These are phyloP conservation scores for Rosa rugosa DNA, from an alignment of 306 rosid species.

Conservation along the genomic window DNA sequence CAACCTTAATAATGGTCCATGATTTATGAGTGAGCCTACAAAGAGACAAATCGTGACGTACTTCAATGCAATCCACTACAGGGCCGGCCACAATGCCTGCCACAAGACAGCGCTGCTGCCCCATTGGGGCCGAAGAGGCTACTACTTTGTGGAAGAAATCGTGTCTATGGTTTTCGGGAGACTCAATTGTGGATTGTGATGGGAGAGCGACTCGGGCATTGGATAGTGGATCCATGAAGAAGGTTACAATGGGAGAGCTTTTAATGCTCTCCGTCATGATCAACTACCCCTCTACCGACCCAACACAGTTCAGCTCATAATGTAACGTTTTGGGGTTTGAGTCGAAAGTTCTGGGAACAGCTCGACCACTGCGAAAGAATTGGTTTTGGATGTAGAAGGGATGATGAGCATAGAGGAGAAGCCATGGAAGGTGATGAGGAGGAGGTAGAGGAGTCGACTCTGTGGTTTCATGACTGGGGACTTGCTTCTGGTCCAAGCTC, in stretches of 20 bases:
- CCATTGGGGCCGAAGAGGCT: neutral
- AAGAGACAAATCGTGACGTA: neutral
- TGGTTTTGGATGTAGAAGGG: constrained; percentile 1
- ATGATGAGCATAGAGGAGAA: neutral
- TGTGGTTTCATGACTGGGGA: neutral
- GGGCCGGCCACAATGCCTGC: neutral
- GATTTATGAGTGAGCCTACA: neutral
- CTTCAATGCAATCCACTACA: too few species aligned
- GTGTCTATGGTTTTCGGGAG: neutral
- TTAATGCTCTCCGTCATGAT: neutral
- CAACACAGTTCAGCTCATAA: neutral
- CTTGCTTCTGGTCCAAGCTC: neutral
- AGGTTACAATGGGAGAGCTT: neutral
- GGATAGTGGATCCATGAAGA: neutral
- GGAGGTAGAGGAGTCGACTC: neutral
- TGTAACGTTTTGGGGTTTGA: neutral
- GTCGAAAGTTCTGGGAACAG: neutral
- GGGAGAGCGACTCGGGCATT: neutral
- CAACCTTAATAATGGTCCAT: neutral
- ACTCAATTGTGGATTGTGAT: neutral
- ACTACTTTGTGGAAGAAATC: neutral
- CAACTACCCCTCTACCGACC: neutral
- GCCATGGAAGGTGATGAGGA: neutral
- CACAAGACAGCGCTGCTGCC: neutral
- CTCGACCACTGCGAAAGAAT: neutral